Base-by-base conservation (phyloP, 2,329 filamentous ascomycete genomes). In the Dactylonectria macrodidyma region DNA sequence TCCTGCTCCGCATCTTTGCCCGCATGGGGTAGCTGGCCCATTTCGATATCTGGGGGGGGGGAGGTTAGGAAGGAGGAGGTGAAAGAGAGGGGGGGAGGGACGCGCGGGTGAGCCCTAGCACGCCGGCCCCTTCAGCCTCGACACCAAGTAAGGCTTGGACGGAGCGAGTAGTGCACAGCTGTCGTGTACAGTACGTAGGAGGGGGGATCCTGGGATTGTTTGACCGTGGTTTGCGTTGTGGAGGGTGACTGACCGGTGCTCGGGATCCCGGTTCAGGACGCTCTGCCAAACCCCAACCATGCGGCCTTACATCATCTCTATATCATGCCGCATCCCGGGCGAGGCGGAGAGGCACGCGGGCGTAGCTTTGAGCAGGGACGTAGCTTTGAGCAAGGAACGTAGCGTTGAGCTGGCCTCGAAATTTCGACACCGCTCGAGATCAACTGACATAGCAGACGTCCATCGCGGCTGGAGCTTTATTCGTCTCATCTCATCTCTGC, bases 251-350 rank as follows among this genome's bases (percentile, higher is more conserved):
- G 16, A 54, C 51, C 51, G 51, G 51, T 54, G 30, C 11, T 14
- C 33, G 51, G 51, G 14, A 34, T 22, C 16, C 51, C 19, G 19
- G n/a, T 22, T 54, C n/a, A 36, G 51, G 51, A 19, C 22, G 11
- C 16, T 4, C 26, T 30, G 26, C 26, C 26, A 30, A 54, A 19
- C 51, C 51, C 5, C 19, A 22, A 10, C 33, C 41, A 41, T 69
- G 60, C 48, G 62, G 50, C 38, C 59, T 46, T 38, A 54, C 66
- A 62, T 71, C 70, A 73, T 73, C 36, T 65, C 71, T 67, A 73
- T 65, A 64, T 71, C 72, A 69, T 74, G 59, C 46, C 60, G 65
- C 70, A 70, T 71, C 71, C 11, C 10, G 36, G 50, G 50, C 44
- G 62, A 34, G 34, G 22, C 62, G 59, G 24, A 51, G 22, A 34